Base-by-base conservation (phyloP, 2,329 filamentous ascomycete species). In the Ophiostoma sp. region DNA sequence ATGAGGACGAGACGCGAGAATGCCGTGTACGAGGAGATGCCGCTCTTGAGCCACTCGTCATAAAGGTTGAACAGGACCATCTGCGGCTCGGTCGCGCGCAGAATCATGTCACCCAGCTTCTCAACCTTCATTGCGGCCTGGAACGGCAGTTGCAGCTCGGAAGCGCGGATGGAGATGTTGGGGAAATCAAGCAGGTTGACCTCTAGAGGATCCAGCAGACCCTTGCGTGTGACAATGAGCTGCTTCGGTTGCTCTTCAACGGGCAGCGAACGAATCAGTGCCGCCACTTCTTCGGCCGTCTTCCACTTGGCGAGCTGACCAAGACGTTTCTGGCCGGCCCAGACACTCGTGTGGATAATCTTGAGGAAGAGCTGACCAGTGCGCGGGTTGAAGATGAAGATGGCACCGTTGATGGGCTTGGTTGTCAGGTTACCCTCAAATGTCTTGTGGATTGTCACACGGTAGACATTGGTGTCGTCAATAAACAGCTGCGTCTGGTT, bases 101-200 rank as follows among this genome's bases (percentile, higher is more conserved):
- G 85, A 79, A 99, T 99, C 95, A 99, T 98, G 84, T 99, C 97
- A 77, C 95, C 97, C 63, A 99, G 89, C 83, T 99, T 99, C 84
- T 99, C 96, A 1, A 99, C 95, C 87, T 99, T 99, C 95, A 99
- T 99, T 0, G 97, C 97, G 72, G 96, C 96, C 83, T 99, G 97
- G 92, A 99, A 99, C 1, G 96, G 96, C 76, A 99, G 86, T 82
- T 99, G 96, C 78, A 99, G 85, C 83, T 99, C 96, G 0, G 96
- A 99, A 12, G 96, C 96, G 78, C 96, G 93, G 78, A 99, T 99
- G 2, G 96, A 98, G 77, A 99, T 99, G 81, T 99, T 99, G 72
- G 96, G 96, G 87, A 99, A 99, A 82, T 99, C 97, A 57, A 99
- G 91, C 79, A 99, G 83, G 80, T 99, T 97, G 19, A 99, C 96